Conservation (phyloP, 495 filamentous ascomycete species). For the Neurospora sp. region DNA sequence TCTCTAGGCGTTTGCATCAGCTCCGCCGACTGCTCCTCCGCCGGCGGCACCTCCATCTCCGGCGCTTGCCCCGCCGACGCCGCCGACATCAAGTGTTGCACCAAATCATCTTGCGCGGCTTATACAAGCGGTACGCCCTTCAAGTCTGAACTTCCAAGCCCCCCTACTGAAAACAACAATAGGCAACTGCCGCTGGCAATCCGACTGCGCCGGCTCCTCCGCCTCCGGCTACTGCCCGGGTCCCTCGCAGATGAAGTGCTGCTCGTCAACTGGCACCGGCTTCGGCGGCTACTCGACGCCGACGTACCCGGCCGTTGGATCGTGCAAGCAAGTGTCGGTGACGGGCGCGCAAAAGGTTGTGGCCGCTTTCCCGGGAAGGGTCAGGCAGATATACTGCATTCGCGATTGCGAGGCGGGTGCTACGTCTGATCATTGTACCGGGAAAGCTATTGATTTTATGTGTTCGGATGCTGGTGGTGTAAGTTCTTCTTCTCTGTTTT, state of each 20-base stretch:
- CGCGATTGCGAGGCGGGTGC: conserved; percentile 22
- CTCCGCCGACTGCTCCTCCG: conserved; percentile 17
- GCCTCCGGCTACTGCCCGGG: conserved; percentile 29
- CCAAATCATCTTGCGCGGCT: conserved; percentile 25
- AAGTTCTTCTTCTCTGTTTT: neutral
- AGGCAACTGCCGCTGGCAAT: conserved; percentile 29
- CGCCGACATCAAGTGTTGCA: conserved; percentile 32
- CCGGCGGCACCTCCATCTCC: conserved; percentile 22
- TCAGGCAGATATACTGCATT: conserved; percentile 28
- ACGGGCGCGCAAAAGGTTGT: conserved; percentile 25
- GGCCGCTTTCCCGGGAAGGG: conserved; percentile 22
- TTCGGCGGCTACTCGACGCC: conserved; percentile 23
- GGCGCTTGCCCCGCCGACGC: conserved; percentile 29
- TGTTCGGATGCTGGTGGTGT: conserved; percentile 28
- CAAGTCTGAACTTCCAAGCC: too few species aligned
- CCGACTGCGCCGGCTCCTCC: conserved; percentile 25
- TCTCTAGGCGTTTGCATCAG: conserved; percentile 26
- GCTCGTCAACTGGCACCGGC: conserved; percentile 17
- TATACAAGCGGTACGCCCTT: neutral
- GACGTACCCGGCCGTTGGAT: conserved; percentile 21
- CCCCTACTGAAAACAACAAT: neutral
- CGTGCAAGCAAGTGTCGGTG: conserved; percentile 28
- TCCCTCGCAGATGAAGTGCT: conserved; percentile 29
- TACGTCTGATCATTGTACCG: conserved; percentile 30
- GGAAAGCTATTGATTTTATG: conserved; percentile 35